phyloP scores from a whole-genome alignment of 2,329 filamentous ascomycete species.

The Hypoxylon sp. region DNA sequence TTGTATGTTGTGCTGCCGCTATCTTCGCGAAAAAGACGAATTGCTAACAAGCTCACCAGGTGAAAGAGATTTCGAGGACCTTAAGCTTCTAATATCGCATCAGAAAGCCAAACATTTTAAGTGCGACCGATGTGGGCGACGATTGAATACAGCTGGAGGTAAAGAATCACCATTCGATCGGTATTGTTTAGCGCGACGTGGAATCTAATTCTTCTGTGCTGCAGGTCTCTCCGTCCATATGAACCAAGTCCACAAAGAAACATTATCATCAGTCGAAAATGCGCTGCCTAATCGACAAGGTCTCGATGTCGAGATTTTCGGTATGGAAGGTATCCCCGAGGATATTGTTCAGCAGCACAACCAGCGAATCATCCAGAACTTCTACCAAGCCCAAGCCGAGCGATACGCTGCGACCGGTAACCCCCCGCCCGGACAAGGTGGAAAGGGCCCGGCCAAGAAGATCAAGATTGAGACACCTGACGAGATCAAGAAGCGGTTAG shows the following conservation, averaged over 20 bases:
- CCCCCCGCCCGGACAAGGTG: slow-evolving; percentile 76
- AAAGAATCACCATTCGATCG: slow-evolving; percentile 53
- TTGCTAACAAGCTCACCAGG: slow-evolving; percentile 60
- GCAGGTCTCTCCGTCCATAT: slow-evolving; percentile 94
- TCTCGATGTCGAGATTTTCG: slow-evolving; percentile 95
- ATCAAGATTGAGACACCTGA: slow-evolving; percentile 80
- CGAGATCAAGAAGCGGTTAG: slow-evolving; percentile 84
- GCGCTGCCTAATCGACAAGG: slow-evolving; percentile 88
- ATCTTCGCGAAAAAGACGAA: slow-evolving; percentile 21
- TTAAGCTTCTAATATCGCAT: slow-evolving; percentile 96
- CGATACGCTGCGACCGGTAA: slow-evolving; percentile 87
- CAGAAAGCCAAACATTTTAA: slow-evolving; percentile 99
- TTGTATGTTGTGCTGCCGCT: slow-evolving; percentile 68
- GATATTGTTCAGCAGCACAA: slow-evolving; percentile 87
- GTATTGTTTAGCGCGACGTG: slow-evolving; percentile 12
- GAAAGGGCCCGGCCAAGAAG: slow-evolving; percentile 78
- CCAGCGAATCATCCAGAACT: slow-evolving; percentile 87
- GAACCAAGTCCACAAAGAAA: slow-evolving; percentile 99
- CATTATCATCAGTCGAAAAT: slow-evolving; percentile 89
- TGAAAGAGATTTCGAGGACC: slow-evolving; percentile 97
- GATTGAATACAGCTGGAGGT: slow-evolving; percentile 96
- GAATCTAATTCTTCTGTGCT: slow-evolving; percentile 31
- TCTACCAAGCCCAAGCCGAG: slow-evolving; percentile 87
- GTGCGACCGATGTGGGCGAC: slow-evolving; percentile 89
- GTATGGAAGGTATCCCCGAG: slow-evolving; percentile 95